Evolutionary conservation across 164 flowering plant genomes (phyloP), one percentile per base, ranked within the genome.

Genomic region (Annona cherimola): DNA sequence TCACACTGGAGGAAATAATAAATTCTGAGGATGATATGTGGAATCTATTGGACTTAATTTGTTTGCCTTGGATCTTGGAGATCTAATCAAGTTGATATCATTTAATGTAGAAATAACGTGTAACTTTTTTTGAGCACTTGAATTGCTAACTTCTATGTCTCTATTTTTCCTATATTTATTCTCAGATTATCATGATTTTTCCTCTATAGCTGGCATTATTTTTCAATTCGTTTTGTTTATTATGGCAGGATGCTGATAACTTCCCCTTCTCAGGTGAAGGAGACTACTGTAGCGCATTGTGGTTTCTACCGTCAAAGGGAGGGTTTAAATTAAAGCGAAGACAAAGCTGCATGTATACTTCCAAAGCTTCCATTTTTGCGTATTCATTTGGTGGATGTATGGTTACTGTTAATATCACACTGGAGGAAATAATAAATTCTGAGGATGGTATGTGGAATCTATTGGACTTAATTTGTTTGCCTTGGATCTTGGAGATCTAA

Each of bases 371-470:
- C 71, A 91, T 95, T 19, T 91, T 95, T 66, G 93, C 99, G 46
- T 96, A 98, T 84, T 84, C 98, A 75, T 96, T 96, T 87, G 99
- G 99, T 72, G 99, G 99, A 84, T 59, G 74, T 90, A 62, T n/a
- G 90, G 84, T 70, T 76, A 43, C 55, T 83, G 76, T 54, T 40
- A 63, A 62, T 63, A 79, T 71, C 67, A 76, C 64, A 61, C 9
- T 63, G 83, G 74, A 66, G 86, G 69, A 45, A 81, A 79, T 45
- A 44, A 70, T 42, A 76, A 55, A 18, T 16, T 75, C 16, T 79
- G 79, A 62, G 77, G 68, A 63, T 77, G 76, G 72, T 75, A 69
- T 41, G 55, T 61, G 12, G 81, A 81, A 61, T 75, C 72, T 39
- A 69, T 86, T 46, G 80, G 97, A 76, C 91, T 90, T 76, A 95